Evolutionary conservation across 495 filamentous ascomycete genomes (phyloP), one percentile per base, ranked within the genome.

Genomic region (Cercophora samala): DNA sequence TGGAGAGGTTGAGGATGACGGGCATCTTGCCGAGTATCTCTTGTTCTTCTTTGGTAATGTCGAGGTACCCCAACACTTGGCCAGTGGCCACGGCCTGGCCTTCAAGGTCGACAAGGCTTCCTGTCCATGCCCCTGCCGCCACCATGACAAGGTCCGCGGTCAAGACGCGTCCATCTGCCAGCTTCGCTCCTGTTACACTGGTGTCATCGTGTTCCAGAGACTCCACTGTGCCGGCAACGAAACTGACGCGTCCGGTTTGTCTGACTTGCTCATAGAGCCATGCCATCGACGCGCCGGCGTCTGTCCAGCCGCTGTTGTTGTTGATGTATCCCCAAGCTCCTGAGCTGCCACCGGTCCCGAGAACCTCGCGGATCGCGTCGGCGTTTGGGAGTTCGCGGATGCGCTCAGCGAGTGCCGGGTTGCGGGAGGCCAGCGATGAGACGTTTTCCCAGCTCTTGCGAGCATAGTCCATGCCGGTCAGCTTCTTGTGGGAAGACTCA

Each of bases 121-220:
- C 82, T 5, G 91, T 90, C 93, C 93, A 97, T 1, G 95, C 91
- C 5, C 95, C 95, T 0, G 92, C 87, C 0, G 95, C 93, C 6
- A 97, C 81, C 64, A 97, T 78, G 18, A 89, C 87, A 4, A 97
- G 82, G 60, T 91, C 89, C 3, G 92, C 93, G 0, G 76, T 77
- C 5, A 96, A 63, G 9, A 72, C 77, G 32, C 69, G 69, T 4
- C 87, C 86, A 62, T 86, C 81, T 0, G 74, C 72, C 8, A 94
- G 75, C 23, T 70, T 71, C 5, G 86, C 92, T 8, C 91, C 85
- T 1, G 77, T 80, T 26, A 82, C 75, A 19, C 69, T 68, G 22
- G 61, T 26, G 0, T 73, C 77, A 51, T 71, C 60, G 60, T 78
- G 83, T 18, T 88, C 63, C 5, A 96, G 79, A 1, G 81, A 75